Percentiles rank a stretch among this genome's conserved stretches.
These are phyloP conservation scores for Mycothermus thermophilus DNA, from an alignment of 495 filamentous ascomycete genomes.

Conservation along the genomic window DNA sequence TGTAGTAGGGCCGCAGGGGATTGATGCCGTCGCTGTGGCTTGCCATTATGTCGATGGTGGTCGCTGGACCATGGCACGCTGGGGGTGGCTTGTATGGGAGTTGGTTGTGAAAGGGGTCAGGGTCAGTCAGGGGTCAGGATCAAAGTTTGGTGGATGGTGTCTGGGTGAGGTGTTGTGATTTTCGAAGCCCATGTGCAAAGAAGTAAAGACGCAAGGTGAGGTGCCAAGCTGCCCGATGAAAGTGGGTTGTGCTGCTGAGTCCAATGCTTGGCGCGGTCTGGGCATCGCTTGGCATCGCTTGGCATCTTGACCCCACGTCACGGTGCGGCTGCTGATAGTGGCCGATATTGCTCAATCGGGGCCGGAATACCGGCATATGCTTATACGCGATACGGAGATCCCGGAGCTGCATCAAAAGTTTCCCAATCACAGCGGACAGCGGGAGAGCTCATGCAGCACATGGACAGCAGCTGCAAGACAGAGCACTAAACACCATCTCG, in stretches of 20 bases:
- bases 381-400: slow-evolving; percentile 1
- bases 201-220: no score
- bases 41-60: slow-evolving; percentile 24
- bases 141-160: neutral
- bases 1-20: slow-evolving; percentile 88
- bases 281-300: no score
- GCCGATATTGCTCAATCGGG: slow-evolving; percentile 15
- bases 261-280: no score
- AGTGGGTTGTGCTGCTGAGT: no score
- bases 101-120: no score
- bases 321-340: no score
- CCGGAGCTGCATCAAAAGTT: slow-evolving; percentile 1
- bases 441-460: no score
- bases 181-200: no score
- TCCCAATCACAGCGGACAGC: no score
- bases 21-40: slow-evolving; percentile 51
- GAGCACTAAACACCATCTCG: no score
- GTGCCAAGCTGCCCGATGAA: no score
- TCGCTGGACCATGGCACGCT: slow-evolving; percentile 7
- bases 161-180: slow-evolving; percentile 1
- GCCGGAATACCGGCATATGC: slow-evolving; percentile 9
- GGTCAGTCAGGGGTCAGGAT: slow-evolving; percentile 1
- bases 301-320: neutral
- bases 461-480: no score
- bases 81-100: neutral